Conservation (phyloP, 306 rosid genomes). For the cucumber (Cucumis sativus) region Cucumber_9930_V3 NC_026661.2:14659001-14659500, state of each 20-base stretch:
- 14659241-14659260: constrained; percentile 38
- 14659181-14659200: constrained; percentile 36
- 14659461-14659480: not conserved
- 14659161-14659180: constrained; percentile 11
- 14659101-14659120: not conserved
- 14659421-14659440: not conserved
- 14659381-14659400: not conserved
- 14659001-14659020: not conserved
- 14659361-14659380: not conserved
- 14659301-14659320: not conserved
- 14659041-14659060: not conserved
- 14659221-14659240: constrained; percentile 50
- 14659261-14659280: constrained; percentile 54
- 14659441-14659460: not conserved
- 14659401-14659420: not conserved
- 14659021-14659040: not conserved
- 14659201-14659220: constrained; percentile 62
- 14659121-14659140: not conserved
- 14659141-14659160: constrained; percentile 16
- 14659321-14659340: not conserved
- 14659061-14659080: constrained; percentile 1
- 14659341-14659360: not conserved
- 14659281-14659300: constrained; percentile 25
- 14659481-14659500: not conserved
- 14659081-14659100: not conserved